Evolutionary conservation across 345 rosid species (phyloP), one percentile per base, ranked within the genome.

Genomic region (Noccaea caerulescens): DNA sequence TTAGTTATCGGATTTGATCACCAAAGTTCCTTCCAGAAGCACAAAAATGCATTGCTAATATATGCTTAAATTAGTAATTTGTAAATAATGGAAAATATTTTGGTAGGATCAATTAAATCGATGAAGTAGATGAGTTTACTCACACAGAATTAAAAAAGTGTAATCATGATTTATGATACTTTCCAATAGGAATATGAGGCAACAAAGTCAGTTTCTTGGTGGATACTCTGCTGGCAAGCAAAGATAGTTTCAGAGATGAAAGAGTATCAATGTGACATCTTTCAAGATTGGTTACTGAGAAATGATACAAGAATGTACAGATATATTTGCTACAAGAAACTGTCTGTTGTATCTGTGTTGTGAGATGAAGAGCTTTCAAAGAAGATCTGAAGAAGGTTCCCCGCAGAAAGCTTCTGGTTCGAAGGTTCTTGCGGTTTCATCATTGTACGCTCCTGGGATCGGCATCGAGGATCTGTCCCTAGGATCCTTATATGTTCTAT

Each of bases 391-490:
- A 58, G 64, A 72, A 52, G 93, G 88, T 75, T 88, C 93, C 6
- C 93, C 92, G 7, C 92, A 87, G 83, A 93, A 90, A 8, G 90
- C 96, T 38, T 93, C 97, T 0, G 92, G 96, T 80, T 93, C 98
- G 2, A 93, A 93, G 0, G 84, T 82, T 68, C 88, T 85, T 13
- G 97, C 98, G 0, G 96, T 84, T 20, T 88, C 92, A 10, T 88
- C 97, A 1, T 73, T 85, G 80, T 91, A 87, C 6, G 83, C 89
- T 18, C 97, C 97, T 0, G 97, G 89, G 41, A 90, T 77, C 2
- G 79, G 71, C 5, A 69, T 14, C 0, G 70, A 69, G 44, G 88
- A 86, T 79, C 87, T 78, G 27, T 71, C 85, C 5, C 51, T 75
- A 11, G 68, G 69, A 55, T 60, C 80, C 60, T 80, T 72, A 9